Evolutionary conservation across 139 green algal species (phyloP), one percentile per base, ranked within the genome.

Genomic region (Spirogloea muscicola): DNA sequence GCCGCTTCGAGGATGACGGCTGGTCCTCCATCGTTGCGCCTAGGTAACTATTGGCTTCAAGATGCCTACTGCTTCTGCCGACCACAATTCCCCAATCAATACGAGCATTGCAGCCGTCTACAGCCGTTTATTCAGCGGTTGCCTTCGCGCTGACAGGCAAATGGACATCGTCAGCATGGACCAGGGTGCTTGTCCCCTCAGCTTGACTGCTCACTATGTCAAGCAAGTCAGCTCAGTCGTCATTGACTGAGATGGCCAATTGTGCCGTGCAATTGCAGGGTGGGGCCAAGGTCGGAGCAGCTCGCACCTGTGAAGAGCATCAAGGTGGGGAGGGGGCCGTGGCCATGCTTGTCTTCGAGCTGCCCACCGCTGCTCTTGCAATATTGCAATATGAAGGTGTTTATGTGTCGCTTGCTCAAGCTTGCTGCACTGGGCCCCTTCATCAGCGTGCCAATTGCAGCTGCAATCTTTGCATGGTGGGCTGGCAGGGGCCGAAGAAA

Each of bases 21-120:
- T 78, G 69, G 69, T 58, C 37, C 3, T 78, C 69, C 4, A 33
- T 78, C 33, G 69, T 78, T n/a, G 60, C 69, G 27, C 68, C 68
- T n/a, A 76, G 68, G 68, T 72, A 36, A 18, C 43, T 51, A 10
- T 51, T 51, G 43, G 43, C 43, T 13, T 51, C 43, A 25, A 13
- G 10, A 51, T 13, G 43, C 43, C 43, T 51, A 10, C 10, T 51
- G 43, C 43, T 13, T 51, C 43, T 51, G 43, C 43, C 10, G 10
- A 13, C 43, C 43, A 25, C 43, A 13, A 10, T 13, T 13, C 13
- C 43, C 43, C 43, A 51, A 13, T 13, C n/a, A n/a, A n/a, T 51
- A 25, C 10, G 10, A 51, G 43, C 43, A 10, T 51, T 51, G 10
- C 43, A 10, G 10, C 43, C 43, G 10, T 51, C 43, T 13, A 10